Base-by-base conservation (phyloP, 1,284 basidiomycete genomes). In the Uromyces viciae-fabae region DNA sequence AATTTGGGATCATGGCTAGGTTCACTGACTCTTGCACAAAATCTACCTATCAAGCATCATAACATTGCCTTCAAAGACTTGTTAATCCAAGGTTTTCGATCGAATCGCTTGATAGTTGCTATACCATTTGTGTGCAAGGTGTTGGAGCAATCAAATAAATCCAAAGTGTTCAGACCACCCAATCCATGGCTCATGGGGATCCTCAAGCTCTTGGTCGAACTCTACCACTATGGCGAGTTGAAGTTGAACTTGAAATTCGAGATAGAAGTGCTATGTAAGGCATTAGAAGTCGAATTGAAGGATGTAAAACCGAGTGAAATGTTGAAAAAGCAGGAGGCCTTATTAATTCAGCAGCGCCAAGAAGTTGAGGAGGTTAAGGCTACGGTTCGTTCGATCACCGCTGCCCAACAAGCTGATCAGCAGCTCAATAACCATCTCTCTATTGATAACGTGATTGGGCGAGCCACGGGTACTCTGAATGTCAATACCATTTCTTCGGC, bases 151-250 rank as follows among this genome's bases (percentile, higher is more conserved):
- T 95, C 94, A 84, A 89, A 91, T 77, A 91, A 92, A 85, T 98
- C 95, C 60, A 91, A 89, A 82, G 93, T 99, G 49, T 99, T 99
- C 90, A 91, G 90, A 84, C 92, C 94, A 22, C 97, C 97, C 36
- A 99, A 99, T 86, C 97, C 97, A 0, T 99, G 97, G 97, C 87
- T 99, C 80, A 95, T 97, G 92, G 95, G 93, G 0, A 93, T 99
- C 82, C 89, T 99, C 83, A 91, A 92, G 82, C 89, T 99, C 36
- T 90, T 99, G 71, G 94, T 92, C 56, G 97, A 99, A 87, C 90
- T 99, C 28, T 99, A 99, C 87, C 94, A 96, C 85, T 97, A 92
- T 84, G 96, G 95, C 3, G 95, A 99, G 84, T 89, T 99, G 82
- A 97, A 98, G 87, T 89, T 99, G 82, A 98, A 98, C 86, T 89